phyloP scores from a whole-genome alignment of 331 rosid species.

The Stylosanthes scabra region DNA sequence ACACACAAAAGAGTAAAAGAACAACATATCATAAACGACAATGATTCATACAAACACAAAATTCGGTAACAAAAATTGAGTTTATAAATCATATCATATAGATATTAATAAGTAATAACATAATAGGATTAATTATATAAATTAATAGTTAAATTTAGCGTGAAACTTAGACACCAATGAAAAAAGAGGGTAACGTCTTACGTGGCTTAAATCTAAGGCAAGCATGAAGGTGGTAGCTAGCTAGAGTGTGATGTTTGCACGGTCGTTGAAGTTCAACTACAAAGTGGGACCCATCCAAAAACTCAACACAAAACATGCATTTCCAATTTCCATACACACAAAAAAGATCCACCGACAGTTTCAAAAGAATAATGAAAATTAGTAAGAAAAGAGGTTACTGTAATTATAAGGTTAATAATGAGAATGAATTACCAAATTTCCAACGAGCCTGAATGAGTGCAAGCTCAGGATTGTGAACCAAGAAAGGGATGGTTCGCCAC shows the following conservation, averaged over 20 bases:
- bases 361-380: constrained; percentile 14
- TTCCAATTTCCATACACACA: constrained; percentile 32
- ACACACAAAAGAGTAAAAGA: constrained; percentile 9
- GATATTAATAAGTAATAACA: too few species aligned
- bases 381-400: constrained; percentile 2
- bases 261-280: constrained; percentile 33
- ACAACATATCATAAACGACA: too few species aligned
- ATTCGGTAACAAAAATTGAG: too few species aligned
- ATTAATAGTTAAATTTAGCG: too few species aligned
- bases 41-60: too few species aligned
- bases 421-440: constrained; percentile 94
- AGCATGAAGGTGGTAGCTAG: neutral
- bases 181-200: neutral
- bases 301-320: neutral
- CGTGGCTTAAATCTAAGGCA: constrained; percentile 49
- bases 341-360: constrained; percentile 68
- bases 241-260: constrained; percentile 33
- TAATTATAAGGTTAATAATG: too few species aligned
- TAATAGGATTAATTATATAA: too few species aligned
- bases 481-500: constrained; percentile 85
- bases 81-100: too few species aligned
- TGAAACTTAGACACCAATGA: neutral
- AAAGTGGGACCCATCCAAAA: constrained; percentile 42
- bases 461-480: constrained; percentile 71
- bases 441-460: constrained; percentile 91